Percentiles rank a stretch among this genome's conserved stretches.
These are phyloP conservation scores for Yamadazyma phyllophila DNA, from an alignment of 805 yeast species.

Conservation along the genomic window DNA sequence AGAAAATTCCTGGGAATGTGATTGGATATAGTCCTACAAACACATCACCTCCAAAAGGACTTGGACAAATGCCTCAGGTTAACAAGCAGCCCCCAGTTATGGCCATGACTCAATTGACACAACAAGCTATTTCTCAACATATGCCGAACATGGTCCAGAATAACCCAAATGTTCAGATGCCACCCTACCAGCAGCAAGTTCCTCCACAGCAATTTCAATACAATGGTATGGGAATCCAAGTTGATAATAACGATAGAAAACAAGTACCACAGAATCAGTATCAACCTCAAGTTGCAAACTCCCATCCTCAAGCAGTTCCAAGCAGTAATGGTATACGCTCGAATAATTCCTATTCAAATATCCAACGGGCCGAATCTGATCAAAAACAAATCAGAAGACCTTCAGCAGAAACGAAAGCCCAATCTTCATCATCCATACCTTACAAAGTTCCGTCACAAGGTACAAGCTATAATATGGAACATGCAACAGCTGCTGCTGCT, in stretches of 20 bases:
- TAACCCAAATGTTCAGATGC: neutral
- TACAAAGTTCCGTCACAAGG: neutral
- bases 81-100: neutral
- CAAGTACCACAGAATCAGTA: neutral
- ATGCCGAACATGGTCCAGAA: neutral
- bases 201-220: neutral
- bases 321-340: constrained; percentile 5
- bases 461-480: neutral
- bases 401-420: neutral
- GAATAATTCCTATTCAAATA: constrained; percentile 5
- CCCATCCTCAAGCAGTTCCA: neutral
- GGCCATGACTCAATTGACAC: constrained; percentile 4
- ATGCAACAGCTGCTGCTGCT: constrained; percentile 9
- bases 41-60: constrained; percentile 12
- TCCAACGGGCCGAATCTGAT: neutral
- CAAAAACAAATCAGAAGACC: constrained; percentile 2
- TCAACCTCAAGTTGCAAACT: neutral
- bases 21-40: constrained; percentile 9
- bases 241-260: neutral
- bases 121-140: constrained; percentile 7
- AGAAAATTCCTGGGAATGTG: constrained; percentile 16
- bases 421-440: neutral
- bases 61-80: constrained; percentile 1
- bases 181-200: neutral
- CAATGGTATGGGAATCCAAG: neutral